Base-by-base conservation (phyloP, 305 asterid genomes). In the Fraxinus xanthoxyloides region DNA sequence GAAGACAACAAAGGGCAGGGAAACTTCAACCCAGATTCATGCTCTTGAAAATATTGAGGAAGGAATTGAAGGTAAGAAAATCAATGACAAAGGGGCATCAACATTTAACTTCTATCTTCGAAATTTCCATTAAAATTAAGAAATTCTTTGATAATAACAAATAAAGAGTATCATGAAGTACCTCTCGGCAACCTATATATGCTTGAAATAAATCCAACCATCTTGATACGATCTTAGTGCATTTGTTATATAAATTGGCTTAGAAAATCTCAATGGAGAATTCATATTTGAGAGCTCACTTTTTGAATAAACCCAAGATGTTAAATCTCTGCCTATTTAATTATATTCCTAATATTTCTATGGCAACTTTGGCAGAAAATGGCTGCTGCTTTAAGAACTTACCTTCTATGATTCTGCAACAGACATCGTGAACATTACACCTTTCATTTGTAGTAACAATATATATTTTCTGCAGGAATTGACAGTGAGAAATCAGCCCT, bases 31-130 rank as follows among this genome's bases (percentile, higher is more conserved):
- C 5, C 99, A 95, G 87, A 92, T 94, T 86, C 97, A 95, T 83
- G 98, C 99, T 82, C 97, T 95, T 81, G 99, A 95, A 84, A 92
- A 95, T 85, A 92, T 95, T 13, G 99, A 95, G 85, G 98, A 95
- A 92, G 98, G 98, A 82, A 90, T 93, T 17, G 97, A 95, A 90
- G 99, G 99, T 94, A 76, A 83, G 89, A 80, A 79, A 75, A 75
- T 70, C 31, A n/a, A 13, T 30, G 4, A 34, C 72, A 35, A 46
- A 26, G 32, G 6, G 38, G 35, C 51, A 46, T 15, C 26, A 76
- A 48, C 19, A 6, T n/a, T 17, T 15, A 7, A 28, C 31, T 23
- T 75, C 30, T 31, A 32, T 59, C 28, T 21, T 21, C 13, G 30
- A 59, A 59, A 19, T 59, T 59, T 21, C 28, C 28, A 59, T 59